These are phyloP conservation scores for Blastosporella zonata DNA, from an alignment of 1,284 basidiomycete genomes.

Conservation along the genomic window DNA sequence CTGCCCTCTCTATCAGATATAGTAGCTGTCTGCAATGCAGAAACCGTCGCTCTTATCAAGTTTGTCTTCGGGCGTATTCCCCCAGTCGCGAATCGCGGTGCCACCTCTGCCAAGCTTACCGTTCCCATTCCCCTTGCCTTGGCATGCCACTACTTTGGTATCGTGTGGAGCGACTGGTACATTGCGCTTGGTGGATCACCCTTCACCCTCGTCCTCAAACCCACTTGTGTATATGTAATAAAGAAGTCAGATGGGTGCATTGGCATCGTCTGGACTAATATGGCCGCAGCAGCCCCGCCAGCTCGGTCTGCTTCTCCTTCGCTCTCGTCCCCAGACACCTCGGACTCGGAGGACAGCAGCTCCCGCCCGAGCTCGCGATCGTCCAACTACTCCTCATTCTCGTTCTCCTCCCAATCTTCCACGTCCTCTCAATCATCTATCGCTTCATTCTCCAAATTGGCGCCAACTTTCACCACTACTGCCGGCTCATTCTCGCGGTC, in stretches of 20 bases:
- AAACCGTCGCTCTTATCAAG: slow-evolving; percentile 1
- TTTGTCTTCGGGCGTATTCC: slow-evolving; percentile 1
- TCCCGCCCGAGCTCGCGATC: slow-evolving; percentile 35
- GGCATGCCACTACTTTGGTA: slow-evolving; percentile 57
- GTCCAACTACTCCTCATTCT: slow-evolving; percentile 34
- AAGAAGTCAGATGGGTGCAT: slow-evolving; percentile 30
- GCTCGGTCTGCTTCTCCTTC: slow-evolving; percentile 46
- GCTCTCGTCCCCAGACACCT: slow-evolving; percentile 37
- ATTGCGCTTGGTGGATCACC: slow-evolving; percentile 55
- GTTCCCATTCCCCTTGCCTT: slow-evolving; percentile 57
- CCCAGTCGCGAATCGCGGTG: slow-evolving; percentile 36
- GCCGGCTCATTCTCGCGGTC: not conserved
- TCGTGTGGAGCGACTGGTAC: slow-evolving; percentile 74
- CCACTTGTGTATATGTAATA: slow-evolving; percentile 55
- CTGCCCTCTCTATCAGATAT: slow-evolving; percentile 44
- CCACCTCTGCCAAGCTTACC: slow-evolving; percentile 54
- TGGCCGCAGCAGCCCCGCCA: slow-evolving; percentile 9
- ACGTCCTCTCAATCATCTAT: slow-evolving; percentile 26
- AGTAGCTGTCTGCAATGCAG: not conserved
- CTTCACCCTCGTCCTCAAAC: slow-evolving; percentile 69
- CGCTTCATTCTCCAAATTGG: not conserved
- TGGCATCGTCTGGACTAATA: slow-evolving; percentile 13
- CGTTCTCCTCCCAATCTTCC: slow-evolving; percentile 30
- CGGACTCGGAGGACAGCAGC: slow-evolving; percentile 15
- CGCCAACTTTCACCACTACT: not conserved